Base-by-base conservation (phyloP, 2,329 filamentous ascomycete genomes). In the Epichloe typhina region DNA sequence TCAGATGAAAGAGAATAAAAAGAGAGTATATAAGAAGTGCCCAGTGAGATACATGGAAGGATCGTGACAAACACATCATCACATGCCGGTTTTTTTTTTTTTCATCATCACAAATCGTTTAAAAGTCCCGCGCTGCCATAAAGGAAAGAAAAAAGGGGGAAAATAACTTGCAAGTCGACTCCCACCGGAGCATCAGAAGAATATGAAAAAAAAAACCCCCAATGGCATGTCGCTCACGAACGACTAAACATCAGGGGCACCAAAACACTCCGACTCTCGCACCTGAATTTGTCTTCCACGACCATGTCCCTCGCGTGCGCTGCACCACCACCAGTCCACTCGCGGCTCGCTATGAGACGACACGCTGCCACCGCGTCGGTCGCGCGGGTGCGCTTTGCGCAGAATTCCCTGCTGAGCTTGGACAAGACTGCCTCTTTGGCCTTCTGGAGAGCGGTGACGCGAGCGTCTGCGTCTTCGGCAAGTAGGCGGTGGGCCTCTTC, bases 221-320 rank as follows among this genome's bases (percentile, higher is more conserved):
- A 31, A 31, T 11, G 31, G 31, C 31, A 31, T 31, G 31, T 31
- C 9, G 31, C 36, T 63, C 57, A 69, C 46, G 63, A 60, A 45
- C 73, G 69, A 61, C 72, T 79, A 52, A 82, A 80, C 63, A 83
- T 76, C 60, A 83, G 66, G 54, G 80, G 79, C 54, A 83, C 79
- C 57, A 80, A 58, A 17, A 71, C 69, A 47, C 71, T 75, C 59
- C 68, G 69, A 56, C 73, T 77, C 53, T 79, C 77, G 60, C 78
- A 63, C 50, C 68, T 71, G 53, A 69, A 60, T 42, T 71, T 66
- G 50, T 76, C 70, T 47, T 71, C 63, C 48, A 71, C 50, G 23
- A 71, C 65, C 57, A 38, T 8, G 19, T 66, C 57, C 52, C 62
- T 59, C 31, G 62, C 56, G 55, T 62, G 61, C 39, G 63, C 57